Percentiles rank a stretch among this genome's conserved stretches.
These are phyloP conservation scores for Isabelozyma rhagii DNA, from an alignment of 805 yeast species.

Conservation along the genomic window DNA sequence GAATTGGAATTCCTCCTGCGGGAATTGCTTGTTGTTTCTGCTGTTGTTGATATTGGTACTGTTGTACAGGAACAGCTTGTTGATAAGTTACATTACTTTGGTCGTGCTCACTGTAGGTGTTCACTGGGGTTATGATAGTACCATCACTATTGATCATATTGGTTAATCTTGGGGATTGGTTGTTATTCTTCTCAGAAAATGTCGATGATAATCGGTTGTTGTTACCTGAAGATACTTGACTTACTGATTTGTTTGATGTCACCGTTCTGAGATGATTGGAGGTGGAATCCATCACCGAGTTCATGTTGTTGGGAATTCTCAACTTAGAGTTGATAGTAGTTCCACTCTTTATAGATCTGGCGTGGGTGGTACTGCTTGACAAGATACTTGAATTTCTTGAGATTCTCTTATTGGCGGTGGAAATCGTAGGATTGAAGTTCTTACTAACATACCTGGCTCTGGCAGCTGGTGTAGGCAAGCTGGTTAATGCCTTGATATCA, in stretches of 20 bases:
- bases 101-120: constrained; percentile 14
- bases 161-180: constrained; percentile 33
- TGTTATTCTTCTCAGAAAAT: constrained; percentile 28
- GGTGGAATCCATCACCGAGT: background rate
- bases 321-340: constrained; percentile 7
- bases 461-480: constrained; percentile 56
- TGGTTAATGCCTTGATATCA: constrained; percentile 67
- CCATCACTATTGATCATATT: constrained; percentile 46
- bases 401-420: constrained; percentile 4
- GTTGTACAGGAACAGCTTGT: constrained; percentile 1
- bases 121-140: constrained; percentile 41
- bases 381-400: constrained; percentile 17
- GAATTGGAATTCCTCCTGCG: constrained; percentile 1
- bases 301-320: background rate
- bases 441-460: constrained; percentile 44
- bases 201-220: constrained; percentile 34
- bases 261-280: background rate
- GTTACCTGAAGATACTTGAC: background rate
- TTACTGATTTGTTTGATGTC: background rate
- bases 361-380: constrained; percentile 9
- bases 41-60: constrained; percentile 1
- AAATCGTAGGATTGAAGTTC: constrained; percentile 8
- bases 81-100: constrained; percentile 2
- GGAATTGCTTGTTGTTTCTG: constrained; percentile 4
- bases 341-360: constrained; percentile 11